A percentile compares a stretch with the other conserved stretches of the same genome.
phyloP scores from a whole-genome alignment of 345 rosid species.

The Eucalyptus decipiens region DNA sequence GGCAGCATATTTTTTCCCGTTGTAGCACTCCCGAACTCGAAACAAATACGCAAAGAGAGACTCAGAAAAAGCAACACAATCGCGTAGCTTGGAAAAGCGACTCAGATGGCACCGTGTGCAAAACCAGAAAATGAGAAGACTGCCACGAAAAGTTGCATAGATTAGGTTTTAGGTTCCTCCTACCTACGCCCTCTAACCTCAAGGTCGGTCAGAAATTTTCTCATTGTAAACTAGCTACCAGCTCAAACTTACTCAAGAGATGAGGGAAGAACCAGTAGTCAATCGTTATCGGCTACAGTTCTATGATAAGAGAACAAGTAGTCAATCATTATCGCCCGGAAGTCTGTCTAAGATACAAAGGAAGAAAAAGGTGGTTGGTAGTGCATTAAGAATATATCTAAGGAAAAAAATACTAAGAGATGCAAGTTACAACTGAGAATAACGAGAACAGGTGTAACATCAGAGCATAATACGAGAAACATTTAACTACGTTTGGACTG shows the following conservation, averaged over 20 bases:
- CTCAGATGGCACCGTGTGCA: not conserved
- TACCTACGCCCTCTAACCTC: not conserved
- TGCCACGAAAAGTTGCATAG: not conserved
- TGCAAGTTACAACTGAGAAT: not conserved
- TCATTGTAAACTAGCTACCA: not conserved
- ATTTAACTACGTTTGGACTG: not conserved
- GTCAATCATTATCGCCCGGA: not conserved
- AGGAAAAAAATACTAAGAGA: not conserved
- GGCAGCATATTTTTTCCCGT: not conserved
- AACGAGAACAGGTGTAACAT: not conserved
- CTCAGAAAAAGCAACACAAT: not conserved
- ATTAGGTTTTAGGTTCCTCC: not conserved
- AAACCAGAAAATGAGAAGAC: not conserved
- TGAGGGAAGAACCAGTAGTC: not conserved
- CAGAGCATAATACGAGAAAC: not conserved
- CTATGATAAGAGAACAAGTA: not conserved
- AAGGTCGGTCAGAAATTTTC: not conserved
- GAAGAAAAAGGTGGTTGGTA: not conserved
- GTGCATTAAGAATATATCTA: not conserved
- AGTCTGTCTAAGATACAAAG: not conserved
- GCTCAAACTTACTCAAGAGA: not conserved
- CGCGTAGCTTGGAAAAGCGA: not conserved
- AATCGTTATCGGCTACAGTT: not conserved
- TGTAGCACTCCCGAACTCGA: not conserved
- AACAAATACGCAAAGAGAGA: not conserved